Evolutionary conservation across 2,329 filamentous ascomycete genomes (phyloP).

Genomic region (Pseudogymnoascus sp.): DNA sequence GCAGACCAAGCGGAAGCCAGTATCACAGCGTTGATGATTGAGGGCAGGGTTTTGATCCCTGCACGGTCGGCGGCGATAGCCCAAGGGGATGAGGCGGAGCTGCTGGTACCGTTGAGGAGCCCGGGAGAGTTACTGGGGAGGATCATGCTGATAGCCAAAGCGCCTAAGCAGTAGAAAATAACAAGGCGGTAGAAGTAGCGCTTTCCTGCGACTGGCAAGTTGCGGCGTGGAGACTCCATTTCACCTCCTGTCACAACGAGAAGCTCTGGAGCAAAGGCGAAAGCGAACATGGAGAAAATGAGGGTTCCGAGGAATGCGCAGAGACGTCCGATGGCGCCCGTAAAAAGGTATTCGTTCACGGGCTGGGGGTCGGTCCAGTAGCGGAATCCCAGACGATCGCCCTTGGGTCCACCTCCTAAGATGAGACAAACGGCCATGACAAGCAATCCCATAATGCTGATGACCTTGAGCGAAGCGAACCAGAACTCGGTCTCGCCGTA

Average conservation of each 20-base stretch:
- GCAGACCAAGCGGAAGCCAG: conserved; percentile 46
- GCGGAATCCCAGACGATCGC: conserved; percentile 32
- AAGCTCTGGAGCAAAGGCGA: conserved; percentile 42
- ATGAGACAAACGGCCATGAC: conserved; percentile 30
- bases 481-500: conserved; percentile 54
- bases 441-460: conserved; percentile 27
- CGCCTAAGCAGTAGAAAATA: conserved; percentile 50
- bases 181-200: conserved; percentile 54
- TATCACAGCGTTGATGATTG: conserved; percentile 47
- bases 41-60: conserved; percentile 40
- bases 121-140: conserved; percentile 43
- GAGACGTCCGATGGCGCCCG: conserved; percentile 40
- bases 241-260: conserved; percentile 49
- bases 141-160: conserved; percentile 52
- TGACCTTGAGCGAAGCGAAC: conserved; percentile 28
- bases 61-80: conserved; percentile 41
- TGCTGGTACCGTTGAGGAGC: conserved; percentile 44
- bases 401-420: conserved; percentile 29
- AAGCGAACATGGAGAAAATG: conserved; percentile 40
- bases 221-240: conserved; percentile 48
- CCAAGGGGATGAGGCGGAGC: conserved; percentile 44
- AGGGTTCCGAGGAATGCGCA: conserved; percentile 41
- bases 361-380: conserved; percentile 43
- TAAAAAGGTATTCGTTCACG: conserved; percentile 33
- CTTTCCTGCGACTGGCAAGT: conserved; percentile 50